Percentiles rank a stretch among this genome's conserved stretches.
Conservation (phyloP, 768 basidiomycete species). For the Austroboletus eburneus region DNA sequence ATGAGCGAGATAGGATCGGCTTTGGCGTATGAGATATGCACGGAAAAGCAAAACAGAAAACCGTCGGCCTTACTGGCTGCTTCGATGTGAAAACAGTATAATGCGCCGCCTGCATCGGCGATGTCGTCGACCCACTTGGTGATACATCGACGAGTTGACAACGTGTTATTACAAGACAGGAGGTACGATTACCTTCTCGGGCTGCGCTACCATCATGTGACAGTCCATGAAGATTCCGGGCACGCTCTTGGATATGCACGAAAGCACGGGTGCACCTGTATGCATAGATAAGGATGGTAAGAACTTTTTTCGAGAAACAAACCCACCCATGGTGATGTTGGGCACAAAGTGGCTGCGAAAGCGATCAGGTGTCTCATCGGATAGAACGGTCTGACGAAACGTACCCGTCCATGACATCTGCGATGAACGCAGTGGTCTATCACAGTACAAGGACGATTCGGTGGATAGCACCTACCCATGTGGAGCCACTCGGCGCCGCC, state of each 20-base stretch:
- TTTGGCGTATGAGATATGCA: conserved; percentile 27
- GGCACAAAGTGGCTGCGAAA: conserved; percentile 94
- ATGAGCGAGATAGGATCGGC: conserved; percentile 78
- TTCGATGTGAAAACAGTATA: conserved; percentile 97
- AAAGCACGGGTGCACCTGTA: conserved; percentile 81
- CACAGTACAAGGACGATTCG: conserved; percentile 3
- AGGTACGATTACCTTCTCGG: conserved; percentile 64
- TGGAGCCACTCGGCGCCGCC: conserved; percentile 97
- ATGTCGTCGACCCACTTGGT: conserved; percentile 95
- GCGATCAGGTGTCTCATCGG: conserved; percentile 3
- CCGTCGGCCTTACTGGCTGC: conserved; percentile 73
- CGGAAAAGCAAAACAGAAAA: neutral
- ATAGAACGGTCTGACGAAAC: neutral
- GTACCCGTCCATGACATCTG: conserved; percentile 98
- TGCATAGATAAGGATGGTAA: conserved; percentile 11
- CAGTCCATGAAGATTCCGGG: conserved; percentile 99
- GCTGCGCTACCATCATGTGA: conserved; percentile 99
- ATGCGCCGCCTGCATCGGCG: conserved; percentile 89
- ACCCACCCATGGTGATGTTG: conserved; percentile 93
- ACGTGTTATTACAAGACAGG: neutral
- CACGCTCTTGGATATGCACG: conserved; percentile 78
- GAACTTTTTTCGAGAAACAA: neutral
- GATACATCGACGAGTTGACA: neutral
- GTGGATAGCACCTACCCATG: conserved; percentile 69
- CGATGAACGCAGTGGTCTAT: conserved; percentile 5